Evolutionary conservation across 192 early-diverging fungal species (phyloP).

Genomic region (Pilaira anomala): DNA sequence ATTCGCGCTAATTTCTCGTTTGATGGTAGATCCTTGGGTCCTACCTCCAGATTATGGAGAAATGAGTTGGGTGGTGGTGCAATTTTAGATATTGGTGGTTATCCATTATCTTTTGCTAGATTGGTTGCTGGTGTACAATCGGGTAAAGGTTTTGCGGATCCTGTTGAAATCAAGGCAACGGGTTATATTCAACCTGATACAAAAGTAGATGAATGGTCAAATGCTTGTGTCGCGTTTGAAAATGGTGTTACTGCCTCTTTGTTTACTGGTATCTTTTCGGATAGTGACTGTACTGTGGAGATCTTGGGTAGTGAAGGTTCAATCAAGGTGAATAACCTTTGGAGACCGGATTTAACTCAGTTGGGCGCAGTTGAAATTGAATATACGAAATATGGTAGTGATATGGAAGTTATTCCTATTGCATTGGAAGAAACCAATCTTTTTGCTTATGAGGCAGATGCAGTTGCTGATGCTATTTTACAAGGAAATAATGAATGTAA

Average conservation of each 20-base stretch:
- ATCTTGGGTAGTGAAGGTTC: conserved; percentile 28
- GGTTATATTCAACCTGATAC: conserved; percentile 25
- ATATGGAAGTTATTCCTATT: conserved; percentile 2
- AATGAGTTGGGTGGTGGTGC: conserved; percentile 37
- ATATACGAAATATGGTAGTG: not conserved
- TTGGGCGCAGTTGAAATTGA: conserved; percentile 23
- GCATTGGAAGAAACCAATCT: conserved; percentile 22
- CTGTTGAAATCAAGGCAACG: conserved; percentile 14
- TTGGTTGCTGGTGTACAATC: conserved; percentile 28
- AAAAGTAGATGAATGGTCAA: conserved; percentile 38
- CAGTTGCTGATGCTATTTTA: conserved; percentile 26
- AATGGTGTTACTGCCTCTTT: conserved; percentile 21
- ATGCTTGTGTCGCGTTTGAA: conserved; percentile 26
- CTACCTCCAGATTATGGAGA: conserved; percentile 26
- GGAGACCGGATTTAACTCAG: conserved; percentile 33
- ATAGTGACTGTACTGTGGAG: conserved; percentile 27
- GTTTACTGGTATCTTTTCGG: conserved; percentile 30
- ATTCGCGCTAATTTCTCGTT: conserved; percentile 32
- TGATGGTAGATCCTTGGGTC: conserved; percentile 24
- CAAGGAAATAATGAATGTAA: conserved; percentile 15
- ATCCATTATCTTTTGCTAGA: conserved; percentile 33
- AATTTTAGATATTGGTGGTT: conserved; percentile 38
- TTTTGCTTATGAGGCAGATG: conserved; percentile 30
- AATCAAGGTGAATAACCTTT: conserved; percentile 24
- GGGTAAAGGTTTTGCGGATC: conserved; percentile 10